A percentile compares a stretch with the other conserved stretches of the same genome.
Conservation (phyloP, 108 stramenopile species). For the Tribonema minus region DNA sequence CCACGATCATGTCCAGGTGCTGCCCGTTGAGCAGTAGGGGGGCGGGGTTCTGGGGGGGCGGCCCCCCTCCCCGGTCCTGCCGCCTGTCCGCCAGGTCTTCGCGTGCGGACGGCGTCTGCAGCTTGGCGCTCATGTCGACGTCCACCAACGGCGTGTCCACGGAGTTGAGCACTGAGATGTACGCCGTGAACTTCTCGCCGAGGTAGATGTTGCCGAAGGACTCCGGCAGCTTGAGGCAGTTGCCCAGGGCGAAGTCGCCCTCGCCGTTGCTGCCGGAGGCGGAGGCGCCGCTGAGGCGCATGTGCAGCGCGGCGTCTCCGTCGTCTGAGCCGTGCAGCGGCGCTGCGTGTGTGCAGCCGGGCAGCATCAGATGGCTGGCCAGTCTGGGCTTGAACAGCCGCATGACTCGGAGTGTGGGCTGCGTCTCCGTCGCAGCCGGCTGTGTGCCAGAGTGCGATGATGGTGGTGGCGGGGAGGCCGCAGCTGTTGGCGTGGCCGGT, state of each 20-base stretch:
- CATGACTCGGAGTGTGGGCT: slow-evolving; percentile 48
- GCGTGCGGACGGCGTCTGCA: slow-evolving; percentile 22
- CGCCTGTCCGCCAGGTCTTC: slow-evolving; percentile 23
- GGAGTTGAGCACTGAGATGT: slow-evolving; percentile 51
- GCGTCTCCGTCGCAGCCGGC: no score
- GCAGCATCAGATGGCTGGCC: slow-evolving; percentile 3
- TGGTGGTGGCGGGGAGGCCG: no score
- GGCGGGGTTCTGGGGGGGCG: slow-evolving; percentile 25
- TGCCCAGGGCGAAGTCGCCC: slow-evolving; percentile 39
- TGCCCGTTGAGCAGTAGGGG: slow-evolving; percentile 8
- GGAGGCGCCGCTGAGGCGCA: no score
- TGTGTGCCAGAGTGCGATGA: no score
- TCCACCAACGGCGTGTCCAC: slow-evolving; percentile 7
- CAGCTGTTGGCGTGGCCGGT: no score
- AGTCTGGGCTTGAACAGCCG: slow-evolving; percentile 37
- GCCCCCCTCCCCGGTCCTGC: slow-evolving; percentile 16
- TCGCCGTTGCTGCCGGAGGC: no score
- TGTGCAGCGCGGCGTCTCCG: no score
- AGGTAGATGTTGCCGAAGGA: slow-evolving; percentile 59
- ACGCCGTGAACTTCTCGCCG: slow-evolving; percentile 57
- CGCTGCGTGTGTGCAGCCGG: slow-evolving; percentile 9
- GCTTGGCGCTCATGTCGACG: slow-evolving; percentile 24
- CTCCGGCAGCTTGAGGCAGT: slow-evolving; percentile 44
- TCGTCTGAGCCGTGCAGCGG: no score
- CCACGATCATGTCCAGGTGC: slow-evolving; percentile 51